Base-by-base conservation (phyloP, 768 basidiomycete species). In the Boletus subparvulus region DNA sequence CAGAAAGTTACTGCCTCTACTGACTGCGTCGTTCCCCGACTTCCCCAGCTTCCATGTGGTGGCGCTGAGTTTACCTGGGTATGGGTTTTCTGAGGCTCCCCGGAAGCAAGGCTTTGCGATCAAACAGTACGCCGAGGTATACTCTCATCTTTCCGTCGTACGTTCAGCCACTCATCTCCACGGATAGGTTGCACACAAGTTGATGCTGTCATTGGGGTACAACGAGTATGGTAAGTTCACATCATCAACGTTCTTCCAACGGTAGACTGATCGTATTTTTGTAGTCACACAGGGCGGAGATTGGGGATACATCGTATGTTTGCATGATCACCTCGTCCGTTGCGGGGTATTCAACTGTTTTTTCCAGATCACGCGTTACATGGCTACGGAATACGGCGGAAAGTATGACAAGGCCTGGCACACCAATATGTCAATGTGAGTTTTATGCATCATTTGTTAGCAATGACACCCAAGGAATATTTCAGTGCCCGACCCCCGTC, bases 41-140 rank as follows among this genome's bases (percentile, higher is more conserved):
- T 74, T 80, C 6, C 85, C 84, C 2, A 81, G 77, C 49, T 87
- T 88, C 65, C 83, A 87, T 59, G 82, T 88, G 21, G 83, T 88
- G 0, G 81, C 80, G 0, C 59, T 78, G 36, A 81, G 84, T 61
- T 61, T 87, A 16, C 86, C 85, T 10, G 83, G 83, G 0, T 87
- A 70, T 66, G 85, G 83, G 0, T 87, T 85, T 67, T 86, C 85
- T 0, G 77, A 83, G 42, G 82, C 78, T 0, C 78, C 82, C 0
- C 80, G 66, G 47, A 80, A 79, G 64, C 75, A 75, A 55, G 83
- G 84, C 0, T 87, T 86, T 58, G 63, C 60, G 10, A 35, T 70
- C 0, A 56, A 65, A n/a, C 83, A 86, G 46, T 84, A 80, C 47
- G 83, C 83, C 1, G 82, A 87, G 71, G 85, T 80, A 43, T 26